A percentile compares a stretch with the other conserved stretches of the same genome.
Conservation (phyloP, 2,329 filamentous ascomycete genomes). For the Rhinocladiella similis region DNA sequence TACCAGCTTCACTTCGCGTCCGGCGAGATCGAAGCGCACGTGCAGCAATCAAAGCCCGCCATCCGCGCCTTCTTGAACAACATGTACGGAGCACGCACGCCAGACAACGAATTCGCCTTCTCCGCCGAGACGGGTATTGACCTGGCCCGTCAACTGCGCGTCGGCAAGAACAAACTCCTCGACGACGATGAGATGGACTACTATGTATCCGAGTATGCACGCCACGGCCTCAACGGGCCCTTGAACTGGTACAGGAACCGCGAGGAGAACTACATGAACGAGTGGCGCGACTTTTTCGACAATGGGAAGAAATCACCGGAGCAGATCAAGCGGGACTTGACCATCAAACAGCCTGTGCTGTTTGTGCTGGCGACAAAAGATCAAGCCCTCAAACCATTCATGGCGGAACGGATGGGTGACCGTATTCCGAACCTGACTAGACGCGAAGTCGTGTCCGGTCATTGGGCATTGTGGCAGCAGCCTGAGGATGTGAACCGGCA, state of each 20-base stretch:
- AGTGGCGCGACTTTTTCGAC: constrained; percentile 46
- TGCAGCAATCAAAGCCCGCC: constrained; percentile 57
- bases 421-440: constrained; percentile 58
- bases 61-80: constrained; percentile 70
- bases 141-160: constrained; percentile 60
- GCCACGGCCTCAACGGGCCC: constrained; percentile 73
- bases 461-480: constrained; percentile 82
- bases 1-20: constrained; percentile 83
- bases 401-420: constrained; percentile 71
- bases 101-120: constrained; percentile 60
- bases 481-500: constrained; percentile 68
- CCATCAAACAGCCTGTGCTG: constrained; percentile 49
- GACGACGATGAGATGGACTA: constrained; percentile 70
- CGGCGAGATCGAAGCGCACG: constrained; percentile 61
- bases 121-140: constrained; percentile 61
- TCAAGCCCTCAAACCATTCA: constrained; percentile 66
- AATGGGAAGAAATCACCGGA: constrained; percentile 7
- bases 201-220: constrained; percentile 72
- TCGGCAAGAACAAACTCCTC: constrained; percentile 57
- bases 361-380: constrained; percentile 75
- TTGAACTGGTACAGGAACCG: constrained; percentile 85
- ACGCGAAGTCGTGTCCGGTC: constrained; percentile 66
- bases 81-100: constrained; percentile 66
- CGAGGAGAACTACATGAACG: constrained; percentile 74
- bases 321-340: constrained; percentile 4